Evolutionary conservation across 1,284 basidiomycete species (phyloP).

Genomic region (Sporisorium iseilematis-ciliati): DNA sequence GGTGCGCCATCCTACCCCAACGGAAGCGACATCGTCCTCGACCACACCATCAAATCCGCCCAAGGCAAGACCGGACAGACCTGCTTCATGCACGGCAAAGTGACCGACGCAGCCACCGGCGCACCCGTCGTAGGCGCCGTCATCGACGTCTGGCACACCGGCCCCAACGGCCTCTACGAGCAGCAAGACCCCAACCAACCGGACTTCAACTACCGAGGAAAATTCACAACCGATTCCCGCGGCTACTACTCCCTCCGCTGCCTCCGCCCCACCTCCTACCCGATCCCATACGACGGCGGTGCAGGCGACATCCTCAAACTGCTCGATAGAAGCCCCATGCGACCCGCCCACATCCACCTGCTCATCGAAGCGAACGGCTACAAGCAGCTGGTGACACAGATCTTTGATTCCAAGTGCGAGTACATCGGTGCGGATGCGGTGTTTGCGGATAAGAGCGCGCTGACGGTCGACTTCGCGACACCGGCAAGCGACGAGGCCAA

Average conservation of each 20-base stretch:
- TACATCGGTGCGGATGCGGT: conserved; percentile 71
- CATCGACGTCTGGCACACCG: conserved; percentile 71
- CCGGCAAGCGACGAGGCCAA: conserved; percentile 40
- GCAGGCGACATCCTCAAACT: conserved; percentile 69
- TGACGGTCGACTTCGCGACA: conserved; percentile 65
- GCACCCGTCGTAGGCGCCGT: conserved; percentile 67
- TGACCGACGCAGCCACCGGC: conserved; percentile 65
- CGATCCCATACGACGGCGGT: conserved; percentile 70
- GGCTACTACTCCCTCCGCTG: conserved; percentile 67
- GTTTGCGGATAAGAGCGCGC: conserved; percentile 70
- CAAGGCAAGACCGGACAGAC: conserved; percentile 64
- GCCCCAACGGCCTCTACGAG: conserved; percentile 71
- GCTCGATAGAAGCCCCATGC: conserved; percentile 70
- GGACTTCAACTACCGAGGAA: conserved; percentile 67
- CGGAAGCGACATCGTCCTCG: conserved; percentile 58
- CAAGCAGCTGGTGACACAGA: conserved; percentile 50
- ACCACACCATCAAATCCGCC: conserved; percentile 60
- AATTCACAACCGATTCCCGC: conserved; percentile 68
- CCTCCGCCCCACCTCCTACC: conserved; percentile 70
- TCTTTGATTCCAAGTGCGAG: conserved; percentile 69
- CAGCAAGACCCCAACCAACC: conserved; percentile 70
- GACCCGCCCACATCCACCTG: conserved; percentile 71
- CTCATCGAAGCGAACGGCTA: conserved; percentile 35
- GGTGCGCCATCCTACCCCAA: conserved; percentile 67
- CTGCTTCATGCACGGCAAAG: conserved; percentile 64